Evolutionary conservation across 148 eudicot genomes (phyloP), one percentile per base, ranked within the genome.

Genomic region (Camellia sinensis): DNA sequence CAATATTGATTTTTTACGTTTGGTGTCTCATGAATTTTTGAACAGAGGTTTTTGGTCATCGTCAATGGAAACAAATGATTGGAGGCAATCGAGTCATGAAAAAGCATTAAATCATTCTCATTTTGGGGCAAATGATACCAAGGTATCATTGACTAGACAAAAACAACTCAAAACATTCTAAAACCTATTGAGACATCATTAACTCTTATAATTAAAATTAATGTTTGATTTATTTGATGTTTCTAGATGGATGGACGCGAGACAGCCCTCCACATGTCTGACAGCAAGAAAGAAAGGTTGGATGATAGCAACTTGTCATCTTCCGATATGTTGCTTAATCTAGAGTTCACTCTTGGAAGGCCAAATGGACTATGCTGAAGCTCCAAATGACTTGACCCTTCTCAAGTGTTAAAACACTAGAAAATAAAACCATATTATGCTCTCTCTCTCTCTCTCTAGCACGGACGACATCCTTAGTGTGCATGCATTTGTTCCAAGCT

Each of bases 321-420:
- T 2, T 57, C 86, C 5, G 86, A 87, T 41, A 84, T 78, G 80
- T 75, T 79, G 65, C 72, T 87, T 53, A 87, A 89, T 76, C 78
- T 92, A 50, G 95, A 92, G 89, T 86, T 92, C 78, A 89, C 86
- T 43, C 85, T 92, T 41, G 95, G 95, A 78, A 83, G 90, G 67
- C 78, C 92, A 75, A 74, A 75, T 74, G 76, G 89, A 87, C 80
- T 45, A 67, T 11, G 79, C 80, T 56, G 76, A 81, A 73, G 78
- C 87, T 22, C 75, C 85, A 18, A 74, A 77, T 79, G 90, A 83
- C 73, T 72, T 69, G 22, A 83, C 68, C 40, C 81, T 83, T 66
- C 89, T 89, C 62, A 80, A 85, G 65, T 86, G 91, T 81, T 88
- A 65, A 82, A 12, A 29, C 52, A 48, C 52, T 5, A 67, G 18